A percentile compares a stretch with the other conserved stretches of the same genome.
Conservation (phyloP, 352 stramenopile species). For the Phytophthora sansomeana region DNA sequence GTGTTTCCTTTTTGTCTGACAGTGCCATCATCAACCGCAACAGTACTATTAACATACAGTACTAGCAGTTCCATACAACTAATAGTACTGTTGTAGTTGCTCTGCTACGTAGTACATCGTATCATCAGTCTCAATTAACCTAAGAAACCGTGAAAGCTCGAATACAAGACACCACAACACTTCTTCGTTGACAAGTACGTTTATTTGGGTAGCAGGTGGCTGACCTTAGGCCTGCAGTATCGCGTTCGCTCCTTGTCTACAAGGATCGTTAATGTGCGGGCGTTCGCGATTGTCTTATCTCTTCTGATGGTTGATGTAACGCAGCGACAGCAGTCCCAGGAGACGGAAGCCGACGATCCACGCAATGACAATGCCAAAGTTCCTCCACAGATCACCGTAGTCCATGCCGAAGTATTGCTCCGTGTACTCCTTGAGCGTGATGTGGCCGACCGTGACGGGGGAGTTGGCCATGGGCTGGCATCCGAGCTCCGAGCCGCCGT, state of each 20-base stretch:
- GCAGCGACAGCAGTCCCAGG: constrained; percentile 40
- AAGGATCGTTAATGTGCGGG: neutral
- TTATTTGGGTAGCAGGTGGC: no score
- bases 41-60: no score
- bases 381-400: constrained; percentile 21
- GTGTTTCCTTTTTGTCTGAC: no score
- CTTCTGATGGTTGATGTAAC: constrained; percentile 55
- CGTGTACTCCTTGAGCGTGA: constrained; percentile 39
- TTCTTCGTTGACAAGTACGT: neutral
- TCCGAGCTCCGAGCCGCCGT: constrained; percentile 33
- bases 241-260: neutral
- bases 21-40: neutral
- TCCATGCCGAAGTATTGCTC: constrained; percentile 39
- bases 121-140: no score
- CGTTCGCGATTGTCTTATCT: neutral
- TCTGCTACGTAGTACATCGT: no score
- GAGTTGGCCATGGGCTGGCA: constrained; percentile 32
- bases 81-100: no score
- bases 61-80: no score
- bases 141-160: neutral
- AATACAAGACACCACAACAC: neutral
- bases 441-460: constrained; percentile 33
- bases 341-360: constrained; percentile 46
- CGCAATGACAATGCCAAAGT: constrained; percentile 34
- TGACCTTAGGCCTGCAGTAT: no score